Conservation (phyloP, 164 flowering plant genomes). For the Umbilicus rupestris region DNA sequence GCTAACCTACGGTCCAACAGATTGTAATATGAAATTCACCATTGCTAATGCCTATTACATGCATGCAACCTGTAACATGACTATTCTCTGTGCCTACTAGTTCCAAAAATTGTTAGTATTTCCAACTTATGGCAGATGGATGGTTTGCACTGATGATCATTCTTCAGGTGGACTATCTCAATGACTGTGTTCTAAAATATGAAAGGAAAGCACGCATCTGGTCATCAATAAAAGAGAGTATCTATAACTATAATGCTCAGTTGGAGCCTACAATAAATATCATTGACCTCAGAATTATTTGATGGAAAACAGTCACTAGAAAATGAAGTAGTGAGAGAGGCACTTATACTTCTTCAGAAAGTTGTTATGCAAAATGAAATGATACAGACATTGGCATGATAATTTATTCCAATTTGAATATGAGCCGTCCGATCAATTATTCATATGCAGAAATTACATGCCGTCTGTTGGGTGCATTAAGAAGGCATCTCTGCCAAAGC, state of each 20-base stretch:
- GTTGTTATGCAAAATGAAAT: constrained; percentile 31
- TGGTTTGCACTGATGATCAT: background rate
- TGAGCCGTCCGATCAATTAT: constrained; percentile 22
- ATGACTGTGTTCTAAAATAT: constrained; percentile 45
- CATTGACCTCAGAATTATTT: constrained; percentile 24
- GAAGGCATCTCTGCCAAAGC: constrained; percentile 40
- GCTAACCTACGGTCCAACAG: no score
- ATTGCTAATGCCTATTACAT: no score
- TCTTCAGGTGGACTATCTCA: constrained; percentile 72
- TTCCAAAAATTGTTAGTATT: background rate
- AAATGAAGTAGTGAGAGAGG: constrained; percentile 50
- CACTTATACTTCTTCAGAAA: constrained; percentile 45
- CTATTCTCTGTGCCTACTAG: background rate
- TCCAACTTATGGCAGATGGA: background rate
- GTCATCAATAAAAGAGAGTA: constrained; percentile 51
- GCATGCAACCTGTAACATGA: no score
- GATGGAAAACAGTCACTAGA: constrained; percentile 30
- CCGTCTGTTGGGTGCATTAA: constrained; percentile 49
- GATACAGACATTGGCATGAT: constrained; percentile 49
- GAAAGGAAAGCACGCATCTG: constrained; percentile 73
- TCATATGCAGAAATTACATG: constrained; percentile 45
- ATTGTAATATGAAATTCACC: background rate
- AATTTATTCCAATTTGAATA: constrained; percentile 28
- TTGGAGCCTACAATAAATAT: constrained; percentile 22
- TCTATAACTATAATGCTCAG: constrained; percentile 28